phyloP scores from a whole-genome alignment of 2,329 filamentous ascomycete species.

The Chrysosporium keratinophilum region DNA sequence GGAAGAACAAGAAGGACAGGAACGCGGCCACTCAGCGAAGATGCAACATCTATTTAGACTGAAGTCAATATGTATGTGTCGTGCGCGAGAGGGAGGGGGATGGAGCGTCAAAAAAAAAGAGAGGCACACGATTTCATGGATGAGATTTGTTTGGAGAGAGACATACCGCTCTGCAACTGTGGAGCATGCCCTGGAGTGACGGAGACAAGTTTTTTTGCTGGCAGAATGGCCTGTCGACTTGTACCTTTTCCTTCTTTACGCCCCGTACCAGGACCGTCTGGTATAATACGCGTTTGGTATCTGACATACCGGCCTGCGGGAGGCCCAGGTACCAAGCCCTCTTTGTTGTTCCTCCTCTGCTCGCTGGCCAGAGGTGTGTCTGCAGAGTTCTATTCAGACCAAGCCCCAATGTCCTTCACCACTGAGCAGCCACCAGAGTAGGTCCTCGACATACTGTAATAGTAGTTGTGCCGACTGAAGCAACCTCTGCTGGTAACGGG shows the following conservation, averaged over 20 bases:
- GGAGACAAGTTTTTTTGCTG: not conserved
- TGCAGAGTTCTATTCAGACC: no score
- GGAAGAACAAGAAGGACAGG: not conserved
- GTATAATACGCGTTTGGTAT: not conserved
- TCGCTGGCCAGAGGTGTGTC: no score
- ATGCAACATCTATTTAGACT: slow-evolving; percentile 13
- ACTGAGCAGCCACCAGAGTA: no score
- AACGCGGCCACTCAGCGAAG: slow-evolving; percentile 4
- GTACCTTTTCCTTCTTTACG: not conserved
- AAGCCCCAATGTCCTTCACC: no score
- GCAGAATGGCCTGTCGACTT: not conserved
- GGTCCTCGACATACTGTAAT: no score
- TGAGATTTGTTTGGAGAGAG: slow-evolving; percentile 4
- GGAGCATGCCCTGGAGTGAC: slow-evolving; percentile 1
- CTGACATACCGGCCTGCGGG: not conserved
- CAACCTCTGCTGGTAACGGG: not conserved
- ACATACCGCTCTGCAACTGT: slow-evolving; percentile 5
- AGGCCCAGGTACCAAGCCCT: no score
- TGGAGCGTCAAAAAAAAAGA: not conserved
- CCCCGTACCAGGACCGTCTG: not conserved
- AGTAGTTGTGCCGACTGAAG: no score
- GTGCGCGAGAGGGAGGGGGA: not conserved
- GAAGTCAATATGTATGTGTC: slow-evolving; percentile 3
- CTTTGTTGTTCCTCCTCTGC: no score
- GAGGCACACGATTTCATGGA: slow-evolving; percentile 7